Conservation (phyloP, 257 asterid species). For the Plantago elongata region DNA sequence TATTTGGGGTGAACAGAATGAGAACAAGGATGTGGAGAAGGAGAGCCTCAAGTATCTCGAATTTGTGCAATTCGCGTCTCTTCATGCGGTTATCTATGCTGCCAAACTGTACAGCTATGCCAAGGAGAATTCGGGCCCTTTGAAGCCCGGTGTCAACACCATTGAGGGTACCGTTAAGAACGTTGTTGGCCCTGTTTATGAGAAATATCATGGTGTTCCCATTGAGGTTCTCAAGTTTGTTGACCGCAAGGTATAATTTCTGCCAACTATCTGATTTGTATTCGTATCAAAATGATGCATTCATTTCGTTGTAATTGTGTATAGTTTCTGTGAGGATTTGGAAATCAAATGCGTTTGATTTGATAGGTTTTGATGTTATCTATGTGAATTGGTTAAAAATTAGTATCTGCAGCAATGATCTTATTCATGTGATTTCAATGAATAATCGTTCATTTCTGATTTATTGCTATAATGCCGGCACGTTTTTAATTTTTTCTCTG, state of each 20-base stretch:
- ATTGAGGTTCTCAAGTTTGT: conserved; percentile 66
- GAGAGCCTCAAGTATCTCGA: conserved; percentile 61
- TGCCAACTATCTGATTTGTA: no score
- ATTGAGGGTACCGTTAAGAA: conserved; percentile 86
- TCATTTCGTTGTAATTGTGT: no score
- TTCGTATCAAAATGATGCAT: no score
- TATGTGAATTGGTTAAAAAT: no score
- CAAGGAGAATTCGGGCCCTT: conserved; percentile 80
- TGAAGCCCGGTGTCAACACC: conserved; percentile 71
- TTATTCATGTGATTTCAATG: no score
- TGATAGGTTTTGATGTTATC: no score
- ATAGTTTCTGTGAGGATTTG: no score
- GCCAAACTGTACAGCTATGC: conserved; percentile 64
- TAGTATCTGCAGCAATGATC: no score
- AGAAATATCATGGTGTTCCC: conserved; percentile 57
- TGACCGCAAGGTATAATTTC: conserved; percentile 67
- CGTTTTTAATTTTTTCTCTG: no score
- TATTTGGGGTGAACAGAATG: conserved; percentile 24
- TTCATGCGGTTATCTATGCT: conserved; percentile 52
- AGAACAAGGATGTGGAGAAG: conserved; percentile 55
- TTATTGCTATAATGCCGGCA: no score
- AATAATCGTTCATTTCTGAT: no score
- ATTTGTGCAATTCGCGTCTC: conserved; percentile 59
- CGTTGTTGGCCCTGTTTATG: conserved; percentile 76
- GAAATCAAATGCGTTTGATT: no score